A percentile compares a stretch with the other conserved stretches of the same genome.
phyloP scores from a whole-genome alignment of 805 yeast species.

The Candida fluviatilis region DNA sequence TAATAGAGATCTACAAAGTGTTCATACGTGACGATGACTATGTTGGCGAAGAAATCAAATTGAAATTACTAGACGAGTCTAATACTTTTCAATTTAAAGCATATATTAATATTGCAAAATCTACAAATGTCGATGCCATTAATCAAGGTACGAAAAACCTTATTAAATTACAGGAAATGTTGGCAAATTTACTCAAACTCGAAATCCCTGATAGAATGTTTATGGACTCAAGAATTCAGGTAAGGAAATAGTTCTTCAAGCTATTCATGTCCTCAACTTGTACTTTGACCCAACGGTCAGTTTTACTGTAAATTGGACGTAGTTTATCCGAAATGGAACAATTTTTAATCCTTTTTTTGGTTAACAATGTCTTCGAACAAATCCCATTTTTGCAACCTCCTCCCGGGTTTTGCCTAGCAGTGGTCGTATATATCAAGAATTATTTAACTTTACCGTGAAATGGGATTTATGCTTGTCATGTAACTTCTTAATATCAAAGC shows the following conservation, averaged over 20 bases:
- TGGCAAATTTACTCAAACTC: conserved; percentile 64
- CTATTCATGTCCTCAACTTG: too few species aligned
- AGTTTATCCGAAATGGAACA: neutral
- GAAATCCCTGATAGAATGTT: conserved; percentile 71
- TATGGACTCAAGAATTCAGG: conserved; percentile 69
- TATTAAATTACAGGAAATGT: conserved; percentile 56
- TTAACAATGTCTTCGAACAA: too few species aligned
- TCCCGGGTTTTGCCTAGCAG: too few species aligned
- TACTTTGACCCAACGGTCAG: too few species aligned
- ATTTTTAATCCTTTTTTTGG: too few species aligned
- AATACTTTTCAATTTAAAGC: conserved; percentile 58
- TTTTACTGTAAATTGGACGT: too few species aligned
- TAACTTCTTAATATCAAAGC: conserved; percentile 12
- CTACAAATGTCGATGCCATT: conserved; percentile 72
- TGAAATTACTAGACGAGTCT: conserved; percentile 47
- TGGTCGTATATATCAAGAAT: too few species aligned
- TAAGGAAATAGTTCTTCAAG: neutral
- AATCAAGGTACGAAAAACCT: conserved; percentile 63
- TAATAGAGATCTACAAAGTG: conserved; percentile 54
- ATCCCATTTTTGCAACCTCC: too few species aligned
- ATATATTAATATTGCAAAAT: conserved; percentile 62
- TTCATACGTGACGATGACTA: conserved; percentile 34
- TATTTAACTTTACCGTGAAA: conserved; percentile 10
- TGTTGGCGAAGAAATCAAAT: conserved; percentile 16
- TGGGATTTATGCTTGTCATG: conserved; percentile 7